A percentile compares a stretch with the other conserved stretches of the same genome.
phyloP scores from a whole-genome alignment of 495 filamentous ascomycete species.

The Annulohypoxylon maeteangense region DNA sequence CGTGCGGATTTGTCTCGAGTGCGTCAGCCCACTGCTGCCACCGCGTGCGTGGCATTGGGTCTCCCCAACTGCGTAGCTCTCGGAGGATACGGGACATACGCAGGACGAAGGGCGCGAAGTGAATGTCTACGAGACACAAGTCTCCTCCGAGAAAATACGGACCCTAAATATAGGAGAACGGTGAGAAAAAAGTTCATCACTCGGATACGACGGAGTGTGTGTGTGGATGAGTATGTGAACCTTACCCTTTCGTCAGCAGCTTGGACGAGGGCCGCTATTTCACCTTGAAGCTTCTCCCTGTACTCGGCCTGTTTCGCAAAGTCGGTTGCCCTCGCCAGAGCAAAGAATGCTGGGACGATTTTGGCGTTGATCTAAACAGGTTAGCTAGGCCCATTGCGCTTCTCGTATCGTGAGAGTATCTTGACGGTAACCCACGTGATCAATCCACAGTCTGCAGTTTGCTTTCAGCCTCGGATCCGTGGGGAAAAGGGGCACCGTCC shows the following conservation, averaged over 20 bases:
- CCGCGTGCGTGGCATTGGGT: slow-evolving; percentile 73
- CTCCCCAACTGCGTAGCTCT: slow-evolving; percentile 83
- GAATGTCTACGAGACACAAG: slow-evolving; percentile 84
- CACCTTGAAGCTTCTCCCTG: slow-evolving; percentile 71
- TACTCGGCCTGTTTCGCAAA: slow-evolving; percentile 69
- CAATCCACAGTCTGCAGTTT: slow-evolving; percentile 84
- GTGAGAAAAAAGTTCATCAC: slow-evolving; percentile 1
- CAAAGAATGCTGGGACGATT: slow-evolving; percentile 85
- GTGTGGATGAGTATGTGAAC: no score
- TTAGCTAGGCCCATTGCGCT: slow-evolving; percentile 36
- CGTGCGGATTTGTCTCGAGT: slow-evolving; percentile 76
- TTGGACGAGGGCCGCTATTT: slow-evolving; percentile 77
- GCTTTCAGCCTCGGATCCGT: slow-evolving; percentile 76
- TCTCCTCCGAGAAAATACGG: slow-evolving; percentile 83
- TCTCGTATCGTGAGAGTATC: not conserved
- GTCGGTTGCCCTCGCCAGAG: slow-evolving; percentile 77
- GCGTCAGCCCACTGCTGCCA: slow-evolving; percentile 85
- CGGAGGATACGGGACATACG: slow-evolving; percentile 78
- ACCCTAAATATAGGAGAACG: slow-evolving; percentile 57
- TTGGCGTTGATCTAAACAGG: slow-evolving; percentile 76
- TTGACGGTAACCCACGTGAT: slow-evolving; percentile 71
- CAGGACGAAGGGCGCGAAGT: slow-evolving; percentile 88
- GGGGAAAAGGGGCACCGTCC: slow-evolving; percentile 71
- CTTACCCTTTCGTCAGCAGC: slow-evolving; percentile 63
- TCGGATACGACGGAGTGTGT: not conserved